Evolutionary conservation across 2,329 filamentous ascomycete genomes (phyloP), one percentile per base, ranked within the genome.

Genomic region (Talaromyces sp.): DNA sequence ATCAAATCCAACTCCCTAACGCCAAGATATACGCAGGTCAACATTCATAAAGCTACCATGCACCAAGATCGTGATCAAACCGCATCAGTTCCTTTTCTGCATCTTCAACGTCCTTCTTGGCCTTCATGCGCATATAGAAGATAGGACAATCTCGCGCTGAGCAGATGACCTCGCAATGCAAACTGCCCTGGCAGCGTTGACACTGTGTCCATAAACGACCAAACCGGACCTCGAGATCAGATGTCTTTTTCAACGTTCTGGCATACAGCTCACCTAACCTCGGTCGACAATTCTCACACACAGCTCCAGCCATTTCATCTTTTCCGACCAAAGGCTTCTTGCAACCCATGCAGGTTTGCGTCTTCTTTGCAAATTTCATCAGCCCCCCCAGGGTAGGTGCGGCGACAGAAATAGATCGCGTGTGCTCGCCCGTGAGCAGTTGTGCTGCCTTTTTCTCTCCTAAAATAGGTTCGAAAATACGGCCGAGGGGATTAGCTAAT

Each of bases 51-150:
- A 33, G 67, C 75, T 69, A 88, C 86, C 86, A 89, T 33, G 91
- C 86, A 64, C 90, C 89, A 72, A 88, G 86, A 78, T 97, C 93
- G 69, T 88, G 86, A 80, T 99, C 95, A 79, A 99, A 99, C 71
- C 95, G 84, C 71, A 86, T 86, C 72, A 99, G 79, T 78, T 99
- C 95, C 81, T 92, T 96, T 65, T 93, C 92, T 1, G 89, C 90
- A 80, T 99, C 95, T 78, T 98, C 94, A 45, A 98, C 89, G 77
- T 99, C 95, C 83, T 99, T 99, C 86, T 97, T 96, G 37, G 94
- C 94, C 85, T 99, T 99, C 95, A 99, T 99, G 4, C 95, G 89
- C 95, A 99, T 99, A 78, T 99, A 99, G 79, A 99, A 99, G 73
- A 99, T 99, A 0, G 95, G 95, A 75, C 95, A 99, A 82, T 99